phyloP scores from a whole-genome alignment of 2,329 filamentous ascomycete genomes.

The Aspergillus terreus region DNA sequence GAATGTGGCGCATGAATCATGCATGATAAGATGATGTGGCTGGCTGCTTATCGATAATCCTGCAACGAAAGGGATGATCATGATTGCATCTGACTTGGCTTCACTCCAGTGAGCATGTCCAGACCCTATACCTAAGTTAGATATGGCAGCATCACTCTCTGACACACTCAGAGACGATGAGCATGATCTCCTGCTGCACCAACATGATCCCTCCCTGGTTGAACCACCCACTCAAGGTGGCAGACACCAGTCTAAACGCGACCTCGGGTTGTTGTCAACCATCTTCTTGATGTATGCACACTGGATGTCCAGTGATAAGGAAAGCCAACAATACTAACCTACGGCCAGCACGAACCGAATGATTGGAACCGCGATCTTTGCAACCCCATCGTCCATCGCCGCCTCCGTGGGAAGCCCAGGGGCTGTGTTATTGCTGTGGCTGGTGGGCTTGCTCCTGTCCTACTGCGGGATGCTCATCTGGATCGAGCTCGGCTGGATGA shows the following conservation, averaged over 20 bases:
- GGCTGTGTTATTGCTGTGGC: conserved; percentile 59
- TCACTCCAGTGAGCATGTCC: too few species aligned
- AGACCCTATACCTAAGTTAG: too few species aligned
- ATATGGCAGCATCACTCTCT: background rate
- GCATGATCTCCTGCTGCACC: background rate
- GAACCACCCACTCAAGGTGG: too few species aligned
- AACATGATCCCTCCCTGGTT: background rate
- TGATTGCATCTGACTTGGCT: too few species aligned
- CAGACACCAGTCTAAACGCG: background rate
- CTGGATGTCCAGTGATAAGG: background rate
- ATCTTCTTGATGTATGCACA: background rate
- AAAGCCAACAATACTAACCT: too few species aligned
- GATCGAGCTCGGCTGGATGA: conserved; percentile 64
- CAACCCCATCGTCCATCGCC: conserved; percentile 63
- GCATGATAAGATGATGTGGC: background rate
- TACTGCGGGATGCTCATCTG: conserved; percentile 58
- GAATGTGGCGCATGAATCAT: background rate
- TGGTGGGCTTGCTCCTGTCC: conserved; percentile 57
- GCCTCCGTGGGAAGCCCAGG: conserved; percentile 63
- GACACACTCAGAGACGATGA: background rate
- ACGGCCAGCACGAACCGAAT: conserved; percentile 42
- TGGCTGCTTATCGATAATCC: background rate
- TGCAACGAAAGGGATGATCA: background rate
- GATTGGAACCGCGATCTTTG: conserved; percentile 67
- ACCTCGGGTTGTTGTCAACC: background rate